Percentiles rank a stretch among this genome's conserved stretches.
phyloP scores from a whole-genome alignment of 352 stramenopile genomes.

The Elongisporangium prolatum region DNA sequence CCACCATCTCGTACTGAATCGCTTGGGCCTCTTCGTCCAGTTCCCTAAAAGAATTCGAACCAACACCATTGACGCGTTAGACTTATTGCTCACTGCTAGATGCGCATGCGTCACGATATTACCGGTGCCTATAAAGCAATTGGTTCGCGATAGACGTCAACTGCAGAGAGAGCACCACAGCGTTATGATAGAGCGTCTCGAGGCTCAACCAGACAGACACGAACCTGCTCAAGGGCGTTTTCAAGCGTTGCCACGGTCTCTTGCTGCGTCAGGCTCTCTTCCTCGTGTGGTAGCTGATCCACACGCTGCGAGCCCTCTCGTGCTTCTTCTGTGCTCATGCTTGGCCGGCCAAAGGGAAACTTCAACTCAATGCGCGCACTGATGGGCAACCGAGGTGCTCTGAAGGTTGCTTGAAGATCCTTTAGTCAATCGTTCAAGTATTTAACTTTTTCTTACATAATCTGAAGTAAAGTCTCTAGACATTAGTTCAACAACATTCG shows the following conservation, averaged over 20 bases:
- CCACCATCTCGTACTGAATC: constrained; percentile 61
- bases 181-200: background rate
- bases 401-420: constrained; percentile 34
- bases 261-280: constrained; percentile 3
- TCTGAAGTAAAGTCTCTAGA: constrained; percentile 1
- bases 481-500: too few species aligned
- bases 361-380: constrained; percentile 25
- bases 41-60: constrained; percentile 20
- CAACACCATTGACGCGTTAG: background rate
- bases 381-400: constrained; percentile 11
- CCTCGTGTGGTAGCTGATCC: background rate
- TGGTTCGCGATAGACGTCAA: constrained; percentile 15
- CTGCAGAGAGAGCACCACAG: constrained; percentile 4
- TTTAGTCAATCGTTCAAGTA: background rate
- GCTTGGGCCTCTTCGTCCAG: constrained; percentile 41
- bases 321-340: background rate
- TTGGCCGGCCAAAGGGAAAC: constrained; percentile 13
- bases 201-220: too few species aligned
- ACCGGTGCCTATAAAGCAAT: constrained; percentile 20
- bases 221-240: constrained; percentile 19
- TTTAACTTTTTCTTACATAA: background rate
- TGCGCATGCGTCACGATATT: background rate
- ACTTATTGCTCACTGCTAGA: background rate
- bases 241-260: constrained; percentile 15
- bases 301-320: constrained; percentile 2